Conservation (phyloP, 2,329 filamentous ascomycete species). For the Leptographium radiaticola region DNA sequence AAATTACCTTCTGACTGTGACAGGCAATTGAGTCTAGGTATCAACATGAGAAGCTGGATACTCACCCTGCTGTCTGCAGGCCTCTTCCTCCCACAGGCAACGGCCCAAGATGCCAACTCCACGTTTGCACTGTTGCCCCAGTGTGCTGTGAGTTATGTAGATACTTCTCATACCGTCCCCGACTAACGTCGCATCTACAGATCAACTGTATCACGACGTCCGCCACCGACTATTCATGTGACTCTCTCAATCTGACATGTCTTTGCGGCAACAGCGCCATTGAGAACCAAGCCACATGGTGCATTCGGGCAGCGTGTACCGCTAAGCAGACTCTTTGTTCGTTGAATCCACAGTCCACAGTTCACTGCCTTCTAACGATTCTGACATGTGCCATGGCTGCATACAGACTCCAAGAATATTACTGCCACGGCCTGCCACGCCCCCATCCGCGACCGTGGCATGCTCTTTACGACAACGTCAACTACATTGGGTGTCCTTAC, state of each 20-base stretch:
- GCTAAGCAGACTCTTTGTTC: slow-evolving; percentile 2
- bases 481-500: slow-evolving; percentile 20
- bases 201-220: background rate
- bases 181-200: background rate
- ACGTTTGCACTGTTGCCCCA: background rate
- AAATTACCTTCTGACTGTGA: no score
- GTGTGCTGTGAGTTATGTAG: background rate
- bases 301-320: slow-evolving; percentile 5
- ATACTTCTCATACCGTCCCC: background rate
- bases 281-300: background rate
- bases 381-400: background rate
- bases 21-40: no score
- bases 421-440: slow-evolving; percentile 15
- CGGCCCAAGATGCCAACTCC: background rate
- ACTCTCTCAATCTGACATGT: slow-evolving; percentile 1
- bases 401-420: slow-evolving; percentile 13
- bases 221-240: background rate
- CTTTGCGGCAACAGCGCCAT: slow-evolving; percentile 1
- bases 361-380: slow-evolving; percentile 1
- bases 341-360: background rate
- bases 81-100: background rate
- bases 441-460: slow-evolving; percentile 16
- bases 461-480: slow-evolving; percentile 19
- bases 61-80: no score
- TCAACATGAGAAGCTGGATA: no score